Conservation (phyloP, 257 asterid species). For the Scutellaria baicalensis region DNA sequence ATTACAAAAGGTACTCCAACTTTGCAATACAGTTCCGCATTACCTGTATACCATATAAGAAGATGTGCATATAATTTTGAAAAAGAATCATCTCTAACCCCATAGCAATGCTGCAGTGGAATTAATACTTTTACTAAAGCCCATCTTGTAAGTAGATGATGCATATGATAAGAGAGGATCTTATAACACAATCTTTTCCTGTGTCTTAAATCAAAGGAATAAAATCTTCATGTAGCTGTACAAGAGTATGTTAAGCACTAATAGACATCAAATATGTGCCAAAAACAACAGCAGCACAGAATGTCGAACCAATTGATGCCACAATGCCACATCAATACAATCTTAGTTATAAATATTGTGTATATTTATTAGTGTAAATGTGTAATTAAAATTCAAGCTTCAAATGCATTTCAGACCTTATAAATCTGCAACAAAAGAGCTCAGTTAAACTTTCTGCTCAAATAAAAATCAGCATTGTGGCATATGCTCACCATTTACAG, state of each 20-base stretch:
- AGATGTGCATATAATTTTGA: neutral
- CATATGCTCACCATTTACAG: slow-evolving; percentile 64
- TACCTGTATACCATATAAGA: slow-evolving; percentile 34
- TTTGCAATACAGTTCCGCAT: slow-evolving; percentile 82
- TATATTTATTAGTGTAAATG: neutral
- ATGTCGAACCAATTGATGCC: neutral
- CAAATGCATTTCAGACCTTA: neutral
- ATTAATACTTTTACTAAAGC: neutral
- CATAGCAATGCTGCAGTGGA: neutral
- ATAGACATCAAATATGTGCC: neutral
- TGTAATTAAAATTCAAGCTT: neutral
- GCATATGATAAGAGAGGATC: neutral
- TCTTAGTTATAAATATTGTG: neutral
- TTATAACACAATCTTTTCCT: neutral
- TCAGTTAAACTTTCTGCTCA: neutral
- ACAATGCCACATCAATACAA: neutral
- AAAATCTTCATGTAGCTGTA: neutral
- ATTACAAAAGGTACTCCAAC: slow-evolving; percentile 95
- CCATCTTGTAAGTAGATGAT: neutral
- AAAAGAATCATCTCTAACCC: neutral
- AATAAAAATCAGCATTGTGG: neutral
- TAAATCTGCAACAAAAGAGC: neutral
- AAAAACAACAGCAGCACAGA: neutral
- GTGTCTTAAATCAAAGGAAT: neutral
- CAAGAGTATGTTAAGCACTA: neutral